These are phyloP conservation scores for Colletotrichum tropicale DNA, from an alignment of 2,329 filamentous ascomycete species.

Conservation along the genomic window DNA sequence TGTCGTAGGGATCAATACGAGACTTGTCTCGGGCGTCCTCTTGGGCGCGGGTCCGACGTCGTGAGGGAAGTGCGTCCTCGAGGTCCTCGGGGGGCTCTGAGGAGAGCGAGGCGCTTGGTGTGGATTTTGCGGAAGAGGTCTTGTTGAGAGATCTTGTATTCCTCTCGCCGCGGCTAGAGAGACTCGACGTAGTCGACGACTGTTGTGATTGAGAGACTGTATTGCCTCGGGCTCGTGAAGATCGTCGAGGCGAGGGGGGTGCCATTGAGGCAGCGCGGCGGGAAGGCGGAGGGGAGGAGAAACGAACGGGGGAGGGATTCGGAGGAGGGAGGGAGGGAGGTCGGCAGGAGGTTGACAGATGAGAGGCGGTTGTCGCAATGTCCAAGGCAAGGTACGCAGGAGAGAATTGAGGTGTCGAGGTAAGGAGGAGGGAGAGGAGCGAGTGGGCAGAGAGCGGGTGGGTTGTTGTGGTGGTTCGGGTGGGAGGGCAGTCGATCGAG, in stretches of 20 bases:
- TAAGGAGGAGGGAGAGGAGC: constrained; percentile 23
- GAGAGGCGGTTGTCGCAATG: constrained; percentile 33
- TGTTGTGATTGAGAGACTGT: constrained; percentile 78
- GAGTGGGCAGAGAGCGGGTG: constrained; percentile 19
- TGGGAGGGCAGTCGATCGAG: constrained; percentile 13
- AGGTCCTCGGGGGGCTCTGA: constrained; percentile 71
- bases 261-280: constrained; percentile 52
- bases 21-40: constrained; percentile 61
- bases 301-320: constrained; percentile 23
- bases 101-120: constrained; percentile 73
- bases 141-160: constrained; percentile 75
- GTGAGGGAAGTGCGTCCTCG: constrained; percentile 73
- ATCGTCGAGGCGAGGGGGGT: constrained; percentile 78
- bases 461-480: constrained; percentile 19
- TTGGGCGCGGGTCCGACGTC: constrained; percentile 78
- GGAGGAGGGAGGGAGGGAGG: constrained; percentile 33
- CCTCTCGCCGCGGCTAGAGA: constrained; percentile 78
- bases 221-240: constrained; percentile 84
- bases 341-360: constrained; percentile 31
- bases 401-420: constrained; percentile 29
- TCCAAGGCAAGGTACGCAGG: constrained; percentile 26
- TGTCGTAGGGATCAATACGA: constrained; percentile 50
- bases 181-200: constrained; percentile 78
- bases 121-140: constrained; percentile 76
- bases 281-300: constrained; percentile 5